Conservation (phyloP, 108 stramenopile genomes). For the Nitzschia sp. region DNA sequence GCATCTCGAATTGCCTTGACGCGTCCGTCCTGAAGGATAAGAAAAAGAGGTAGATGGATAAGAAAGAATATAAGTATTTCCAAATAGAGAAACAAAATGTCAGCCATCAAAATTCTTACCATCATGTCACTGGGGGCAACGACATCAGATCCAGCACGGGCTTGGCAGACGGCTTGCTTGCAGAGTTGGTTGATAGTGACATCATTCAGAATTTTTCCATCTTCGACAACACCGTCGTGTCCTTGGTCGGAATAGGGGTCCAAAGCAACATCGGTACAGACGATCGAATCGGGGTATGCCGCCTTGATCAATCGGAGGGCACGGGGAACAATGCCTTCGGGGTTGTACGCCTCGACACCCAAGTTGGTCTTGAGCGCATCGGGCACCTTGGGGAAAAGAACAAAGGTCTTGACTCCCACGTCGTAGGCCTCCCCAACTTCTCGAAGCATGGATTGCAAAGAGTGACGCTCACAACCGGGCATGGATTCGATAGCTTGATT, state of each 20-base stretch:
- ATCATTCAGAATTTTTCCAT: constrained; percentile 97
- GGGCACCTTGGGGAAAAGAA: constrained; percentile 95
- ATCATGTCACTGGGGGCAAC: constrained; percentile 98
- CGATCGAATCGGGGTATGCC: constrained; percentile 85
- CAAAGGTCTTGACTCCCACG: constrained; percentile 91
- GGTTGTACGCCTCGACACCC: constrained; percentile 96
- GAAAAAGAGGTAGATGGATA: not conserved
- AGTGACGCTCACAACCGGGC: constrained; percentile 95
- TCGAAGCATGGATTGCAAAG: constrained; percentile 81
- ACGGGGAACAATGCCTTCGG: constrained; percentile 93
- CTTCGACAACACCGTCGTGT: constrained; percentile 96
- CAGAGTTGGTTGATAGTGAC: constrained; percentile 95
- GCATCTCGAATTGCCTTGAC: constrained; percentile 97
- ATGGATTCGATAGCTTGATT: constrained; percentile 87
- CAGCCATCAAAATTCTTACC: constrained; percentile 51
- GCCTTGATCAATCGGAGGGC: constrained; percentile 95
- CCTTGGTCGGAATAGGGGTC: constrained; percentile 99
- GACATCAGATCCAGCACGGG: constrained; percentile 94
- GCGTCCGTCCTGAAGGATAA: constrained; percentile 86
- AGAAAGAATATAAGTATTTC: constrained; percentile 10
- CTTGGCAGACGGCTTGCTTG: constrained; percentile 96
- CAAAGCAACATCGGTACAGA: constrained; percentile 95
- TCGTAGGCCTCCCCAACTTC: constrained; percentile 89
- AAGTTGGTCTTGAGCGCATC: constrained; percentile 95
- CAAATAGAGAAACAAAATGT: not conserved